A percentile compares a stretch with the other conserved stretches of the same genome.
Conservation (phyloP, 106 monocot genomes). For the Platanthera guangdongensis region DNA sequence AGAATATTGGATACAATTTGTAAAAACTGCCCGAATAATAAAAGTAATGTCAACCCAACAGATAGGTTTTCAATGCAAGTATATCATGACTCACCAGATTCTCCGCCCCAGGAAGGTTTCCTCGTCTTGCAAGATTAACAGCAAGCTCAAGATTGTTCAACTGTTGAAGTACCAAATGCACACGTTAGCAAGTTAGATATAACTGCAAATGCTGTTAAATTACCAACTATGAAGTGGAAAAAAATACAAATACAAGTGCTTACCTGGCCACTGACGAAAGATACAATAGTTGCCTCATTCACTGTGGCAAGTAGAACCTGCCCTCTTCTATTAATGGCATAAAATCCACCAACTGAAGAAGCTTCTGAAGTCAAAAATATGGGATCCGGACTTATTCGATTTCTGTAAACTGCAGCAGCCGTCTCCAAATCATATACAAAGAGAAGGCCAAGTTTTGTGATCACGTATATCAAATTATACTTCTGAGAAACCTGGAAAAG, state of each 20-base stretch:
- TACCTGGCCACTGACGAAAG: slow-evolving; percentile 96
- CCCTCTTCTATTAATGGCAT: slow-evolving; percentile 88
- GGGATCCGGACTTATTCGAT: slow-evolving; percentile 95
- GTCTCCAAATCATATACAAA: slow-evolving; percentile 99
- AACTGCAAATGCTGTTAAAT: too few species aligned
- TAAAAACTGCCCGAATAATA: background rate
- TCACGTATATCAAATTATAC: slow-evolving; percentile 88
- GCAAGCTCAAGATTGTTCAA: slow-evolving; percentile 97
- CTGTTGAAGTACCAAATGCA: slow-evolving; percentile 29
- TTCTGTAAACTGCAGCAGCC: slow-evolving; percentile 93
- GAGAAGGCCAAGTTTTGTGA: slow-evolving; percentile 91
- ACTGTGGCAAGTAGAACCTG: slow-evolving; percentile 95
- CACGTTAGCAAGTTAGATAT: slow-evolving; percentile 4
- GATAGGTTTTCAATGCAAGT: background rate
- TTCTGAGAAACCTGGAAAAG: slow-evolving; percentile 83
- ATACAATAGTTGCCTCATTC: slow-evolving; percentile 91
- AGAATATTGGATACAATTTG: background rate
- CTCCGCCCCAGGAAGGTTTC: slow-evolving; percentile 96
- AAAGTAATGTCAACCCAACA: background rate
- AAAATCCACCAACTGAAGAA: slow-evolving; percentile 79
- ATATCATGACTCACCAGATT: slow-evolving; percentile 56
- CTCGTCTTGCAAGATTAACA: slow-evolving; percentile 93
- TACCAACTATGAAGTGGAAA: too few species aligned
- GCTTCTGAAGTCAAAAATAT: slow-evolving; percentile 93
- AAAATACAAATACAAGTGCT: background rate